Evolutionary conservation across 768 basidiomycete species (phyloP).

Genomic region (Cubamyces lactineus): DNA sequence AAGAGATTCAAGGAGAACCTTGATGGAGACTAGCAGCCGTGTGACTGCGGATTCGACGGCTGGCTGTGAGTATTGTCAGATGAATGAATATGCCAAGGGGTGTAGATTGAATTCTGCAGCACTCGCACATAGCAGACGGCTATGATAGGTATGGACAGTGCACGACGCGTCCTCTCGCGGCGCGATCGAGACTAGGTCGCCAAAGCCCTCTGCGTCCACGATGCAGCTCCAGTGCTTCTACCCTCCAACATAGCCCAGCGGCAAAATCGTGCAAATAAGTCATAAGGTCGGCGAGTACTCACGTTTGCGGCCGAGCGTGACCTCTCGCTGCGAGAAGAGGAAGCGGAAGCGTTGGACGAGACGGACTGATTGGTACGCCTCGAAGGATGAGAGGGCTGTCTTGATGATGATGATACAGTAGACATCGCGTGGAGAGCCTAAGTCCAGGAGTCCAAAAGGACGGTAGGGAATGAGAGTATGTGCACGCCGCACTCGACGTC

Average conservation of each 20-base stretch:
- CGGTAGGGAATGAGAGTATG: too few relatives aligned
- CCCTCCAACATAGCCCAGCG: too few relatives aligned
- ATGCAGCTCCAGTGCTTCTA: too few relatives aligned
- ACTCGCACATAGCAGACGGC: too few relatives aligned
- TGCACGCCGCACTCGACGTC: not conserved
- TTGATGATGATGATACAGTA: conserved; percentile 2
- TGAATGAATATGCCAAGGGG: too few relatives aligned
- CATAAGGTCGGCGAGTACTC: not conserved
- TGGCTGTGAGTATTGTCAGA: conserved; percentile 46
- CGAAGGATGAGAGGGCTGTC: conserved; percentile 21
- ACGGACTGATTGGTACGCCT: conserved; percentile 26
- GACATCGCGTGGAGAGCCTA: not conserved
- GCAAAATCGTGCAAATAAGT: not conserved
- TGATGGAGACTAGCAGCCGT: conserved; percentile 90
- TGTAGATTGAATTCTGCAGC: too few relatives aligned
- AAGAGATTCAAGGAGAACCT: conserved; percentile 88
- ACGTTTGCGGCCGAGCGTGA: conserved; percentile 20
- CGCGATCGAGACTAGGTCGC: too few relatives aligned
- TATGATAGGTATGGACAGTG: too few relatives aligned
- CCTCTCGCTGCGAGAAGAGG: conserved; percentile 22
- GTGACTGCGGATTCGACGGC: conserved; percentile 92
- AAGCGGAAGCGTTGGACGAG: conserved; percentile 23
- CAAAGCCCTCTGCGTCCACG: too few relatives aligned
- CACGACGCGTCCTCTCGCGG: too few relatives aligned
- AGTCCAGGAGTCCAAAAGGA: not conserved